These are phyloP conservation scores for Boletus smithii DNA, from an alignment of 1,284 basidiomycete genomes.

Conservation along the genomic window DNA sequence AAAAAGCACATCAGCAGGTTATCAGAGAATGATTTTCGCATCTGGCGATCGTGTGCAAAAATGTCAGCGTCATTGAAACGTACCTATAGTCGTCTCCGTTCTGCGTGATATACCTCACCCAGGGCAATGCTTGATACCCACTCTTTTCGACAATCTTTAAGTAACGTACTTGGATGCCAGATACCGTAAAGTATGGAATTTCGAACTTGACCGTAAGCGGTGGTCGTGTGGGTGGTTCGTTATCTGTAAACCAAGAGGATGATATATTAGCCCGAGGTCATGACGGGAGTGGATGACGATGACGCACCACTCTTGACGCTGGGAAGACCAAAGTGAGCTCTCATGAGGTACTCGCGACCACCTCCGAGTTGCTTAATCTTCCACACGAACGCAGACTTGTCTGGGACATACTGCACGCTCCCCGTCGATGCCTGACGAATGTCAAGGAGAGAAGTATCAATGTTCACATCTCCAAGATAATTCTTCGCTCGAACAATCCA, in stretches of 20 bases:
- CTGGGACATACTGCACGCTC: slow-evolving; percentile 90
- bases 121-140: slow-evolving; percentile 90
- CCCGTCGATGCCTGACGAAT: slow-evolving; percentile 76
- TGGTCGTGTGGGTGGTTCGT: slow-evolving; percentile 58
- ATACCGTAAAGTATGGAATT: slow-evolving; percentile 97
- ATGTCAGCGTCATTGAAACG: slow-evolving; percentile 11
- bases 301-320: slow-evolving; percentile 79
- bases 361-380: slow-evolving; percentile 96
- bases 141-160: slow-evolving; percentile 98
- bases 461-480: neutral
- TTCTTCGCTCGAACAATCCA: neutral
- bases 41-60: neutral
- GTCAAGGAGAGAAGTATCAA: neutral
- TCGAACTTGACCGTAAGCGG: slow-evolving; percentile 98
- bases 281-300: neutral
- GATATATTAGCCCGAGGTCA: neutral
- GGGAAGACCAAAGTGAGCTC: slow-evolving; percentile 92
- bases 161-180: slow-evolving; percentile 95
- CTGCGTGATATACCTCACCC: slow-evolving; percentile 92
- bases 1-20: neutral
- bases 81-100: slow-evolving; percentile 96
- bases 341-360: slow-evolving; percentile 91
- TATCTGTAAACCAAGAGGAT: slow-evolving; percentile 11
- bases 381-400: slow-evolving; percentile 96
- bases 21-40: neutral